Base-by-base conservation (phyloP, 495 filamentous ascomycete species). In the Penicilliopsis zonata region DNA sequence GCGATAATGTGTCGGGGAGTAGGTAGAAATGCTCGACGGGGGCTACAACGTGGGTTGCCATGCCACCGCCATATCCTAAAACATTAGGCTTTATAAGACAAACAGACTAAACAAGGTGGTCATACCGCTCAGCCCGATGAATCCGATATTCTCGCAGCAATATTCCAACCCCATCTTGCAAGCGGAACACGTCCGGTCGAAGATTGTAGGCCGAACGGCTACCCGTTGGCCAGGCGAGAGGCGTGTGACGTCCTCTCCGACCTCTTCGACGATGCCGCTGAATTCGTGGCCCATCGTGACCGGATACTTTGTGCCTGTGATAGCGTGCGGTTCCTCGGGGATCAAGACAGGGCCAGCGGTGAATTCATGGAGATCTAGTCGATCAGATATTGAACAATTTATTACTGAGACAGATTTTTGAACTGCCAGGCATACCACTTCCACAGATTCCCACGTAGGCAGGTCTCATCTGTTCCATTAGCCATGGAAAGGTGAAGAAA, bases 221-320 rank as follows among this genome's bases (percentile, higher is more conserved):
- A 71, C 75, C 12, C 63, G 46, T 26, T 75, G 63, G n/a, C 74
- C 72, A 7, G 55, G 47, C 33, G 55, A 57, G 32, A 69, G 49
- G 30, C 62, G 54, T 0, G 45, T 53, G 5, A 77, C 62, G 9
- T 49, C 67, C 3, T 67, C 53, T 5, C 74, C 74, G 8, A 77
- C 55, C 44, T 74, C 73, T 26, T 74, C 63, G 9, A 78, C 56
- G 0, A 58, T 57, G 12, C 73, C 75, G 22, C 56, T 57, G 42
- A 80, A 72, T 38, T 78, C 74, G 35, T 80, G 74, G 10, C 74
- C 75, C 31, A 78, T 54, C 2, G 67, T 66, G 20, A 72, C 33
- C 1, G 74, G 74, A n/a, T 63, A 53, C 8, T 48, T 53, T 30
- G 69, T 57, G 20, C 63, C 59, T 7, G 72, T 77, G 28, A 76